phyloP scores from a whole-genome alignment of 2,329 filamentous ascomycete species.

The Geosmithia flava region DNA sequence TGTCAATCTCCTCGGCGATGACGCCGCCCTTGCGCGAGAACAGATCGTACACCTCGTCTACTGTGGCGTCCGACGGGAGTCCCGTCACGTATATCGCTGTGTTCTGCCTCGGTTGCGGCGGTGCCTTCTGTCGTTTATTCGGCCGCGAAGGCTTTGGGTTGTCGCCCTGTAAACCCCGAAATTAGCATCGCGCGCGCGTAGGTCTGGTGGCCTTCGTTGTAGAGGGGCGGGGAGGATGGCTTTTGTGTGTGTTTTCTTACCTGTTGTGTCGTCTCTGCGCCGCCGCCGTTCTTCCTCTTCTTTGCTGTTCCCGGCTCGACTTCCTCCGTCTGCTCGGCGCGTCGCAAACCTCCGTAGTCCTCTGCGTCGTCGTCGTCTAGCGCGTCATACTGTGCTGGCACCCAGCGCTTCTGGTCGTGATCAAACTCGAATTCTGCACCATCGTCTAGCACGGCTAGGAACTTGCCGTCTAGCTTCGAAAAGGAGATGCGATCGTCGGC shows the following conservation, averaged over 20 bases:
- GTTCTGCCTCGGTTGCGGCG: conserved; percentile 51
- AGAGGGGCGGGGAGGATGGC: neutral
- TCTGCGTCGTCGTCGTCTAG: conserved; percentile 14
- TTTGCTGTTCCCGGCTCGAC: conserved; percentile 15
- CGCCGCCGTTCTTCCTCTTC: conserved; percentile 30
- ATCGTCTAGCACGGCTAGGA: conserved; percentile 72
- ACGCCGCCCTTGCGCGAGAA: conserved; percentile 81
- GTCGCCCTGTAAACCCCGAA: conserved; percentile 5
- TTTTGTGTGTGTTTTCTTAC: conserved; percentile 18
- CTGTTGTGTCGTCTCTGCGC: conserved; percentile 20
- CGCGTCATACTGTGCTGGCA: conserved; percentile 36
- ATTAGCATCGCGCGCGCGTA: no score
- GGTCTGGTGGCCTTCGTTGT: neutral
- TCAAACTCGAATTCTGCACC: conserved; percentile 81
- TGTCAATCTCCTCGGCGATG: conserved; percentile 89
- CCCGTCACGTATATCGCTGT: conserved; percentile 89
- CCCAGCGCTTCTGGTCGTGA: conserved; percentile 58
- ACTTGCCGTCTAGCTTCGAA: conserved; percentile 72
- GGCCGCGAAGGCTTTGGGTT: conserved; percentile 24
- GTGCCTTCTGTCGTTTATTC: conserved; percentile 33
- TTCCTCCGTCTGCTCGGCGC: conserved; percentile 9
- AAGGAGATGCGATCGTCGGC: conserved; percentile 74
- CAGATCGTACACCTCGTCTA: conserved; percentile 67
- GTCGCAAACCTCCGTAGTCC: conserved; percentile 10
- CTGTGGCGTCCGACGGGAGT: conserved; percentile 65